These are phyloP conservation scores for Fusarium palustre DNA, from an alignment of 2,329 filamentous ascomycete genomes.

Conservation along the genomic window DNA sequence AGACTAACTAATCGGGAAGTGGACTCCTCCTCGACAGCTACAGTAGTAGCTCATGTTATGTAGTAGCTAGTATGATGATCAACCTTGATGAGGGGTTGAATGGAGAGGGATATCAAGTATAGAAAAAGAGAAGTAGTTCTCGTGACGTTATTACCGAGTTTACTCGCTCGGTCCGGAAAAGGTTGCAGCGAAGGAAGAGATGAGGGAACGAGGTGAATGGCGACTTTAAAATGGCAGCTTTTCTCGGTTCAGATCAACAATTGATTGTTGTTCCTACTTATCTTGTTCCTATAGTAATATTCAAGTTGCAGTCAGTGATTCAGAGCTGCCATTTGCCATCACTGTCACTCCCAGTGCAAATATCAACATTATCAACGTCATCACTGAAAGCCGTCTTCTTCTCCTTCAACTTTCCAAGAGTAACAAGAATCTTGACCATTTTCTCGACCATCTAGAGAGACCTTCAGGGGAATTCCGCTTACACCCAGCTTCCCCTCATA, in stretches of 20 bases:
- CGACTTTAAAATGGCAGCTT: background rate
- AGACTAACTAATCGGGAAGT: slow-evolving; percentile 12
- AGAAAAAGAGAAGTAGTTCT: background rate
- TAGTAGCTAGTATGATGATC: slow-evolving; percentile 2
- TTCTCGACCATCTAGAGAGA: background rate
- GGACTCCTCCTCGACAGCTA: slow-evolving; percentile 1
- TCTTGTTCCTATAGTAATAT: background rate
- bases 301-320: background rate
- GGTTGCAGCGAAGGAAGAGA: background rate
- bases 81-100: slow-evolving; percentile 12
- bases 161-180: slow-evolving; percentile 22
- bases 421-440: background rate
- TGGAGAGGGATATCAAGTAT: background rate
- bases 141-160: slow-evolving; percentile 14
- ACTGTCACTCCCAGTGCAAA: background rate
- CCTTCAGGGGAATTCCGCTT: slow-evolving; percentile 24
- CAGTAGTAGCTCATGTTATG: slow-evolving; percentile 4
- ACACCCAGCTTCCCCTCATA: slow-evolving; percentile 10
- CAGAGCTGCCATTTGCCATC: background rate
- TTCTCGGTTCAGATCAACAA: background rate
- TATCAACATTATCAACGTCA: background rate
- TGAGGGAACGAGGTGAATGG: background rate
- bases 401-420: background rate
- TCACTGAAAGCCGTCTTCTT: background rate
- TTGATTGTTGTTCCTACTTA: background rate